These are phyloP conservation scores for Immersiella caudata DNA, from an alignment of 495 filamentous ascomycete genomes.

Conservation along the genomic window DNA sequence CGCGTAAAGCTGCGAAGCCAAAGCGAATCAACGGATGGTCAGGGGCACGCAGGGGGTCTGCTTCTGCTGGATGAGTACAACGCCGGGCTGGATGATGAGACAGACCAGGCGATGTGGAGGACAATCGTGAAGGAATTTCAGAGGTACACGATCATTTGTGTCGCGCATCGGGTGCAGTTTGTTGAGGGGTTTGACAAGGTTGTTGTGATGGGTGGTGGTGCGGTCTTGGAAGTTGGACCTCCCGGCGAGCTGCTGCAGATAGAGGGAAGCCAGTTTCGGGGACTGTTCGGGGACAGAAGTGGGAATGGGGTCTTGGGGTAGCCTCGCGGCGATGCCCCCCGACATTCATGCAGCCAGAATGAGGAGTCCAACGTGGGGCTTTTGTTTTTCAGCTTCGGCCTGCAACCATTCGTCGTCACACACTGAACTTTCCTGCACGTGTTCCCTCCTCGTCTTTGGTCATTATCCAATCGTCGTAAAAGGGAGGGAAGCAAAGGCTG, in stretches of 20 bases:
- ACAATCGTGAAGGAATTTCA: neutral
- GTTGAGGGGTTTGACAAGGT: neutral
- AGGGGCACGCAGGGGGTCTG: neutral
- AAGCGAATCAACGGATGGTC: neutral
- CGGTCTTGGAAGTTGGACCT: neutral
- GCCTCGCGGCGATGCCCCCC: too few species aligned
- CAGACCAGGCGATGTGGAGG: neutral
- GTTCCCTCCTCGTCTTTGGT: too few species aligned
- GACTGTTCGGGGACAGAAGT: neutral
- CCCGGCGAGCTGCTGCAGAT: neutral
- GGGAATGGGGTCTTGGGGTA: too few species aligned
- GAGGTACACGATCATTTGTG: constrained; percentile 1
- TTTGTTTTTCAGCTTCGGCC: too few species aligned
- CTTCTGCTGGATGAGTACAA: constrained; percentile 10
- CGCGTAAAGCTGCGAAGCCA: neutral
- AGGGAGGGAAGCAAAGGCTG: too few species aligned
- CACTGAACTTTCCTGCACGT: too few species aligned
- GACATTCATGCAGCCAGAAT: too few species aligned
- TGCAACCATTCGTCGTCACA: too few species aligned
- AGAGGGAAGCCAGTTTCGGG: neutral
- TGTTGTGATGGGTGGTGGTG: constrained; percentile 3
- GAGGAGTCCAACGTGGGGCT: too few species aligned
- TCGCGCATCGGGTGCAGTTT: neutral
- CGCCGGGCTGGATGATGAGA: neutral
- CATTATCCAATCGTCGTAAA: too few species aligned